These are phyloP conservation scores for Hymenoscyphus fraxineus DNA, from an alignment of 2,329 filamentous ascomycete species.

Conservation along the genomic window DNA sequence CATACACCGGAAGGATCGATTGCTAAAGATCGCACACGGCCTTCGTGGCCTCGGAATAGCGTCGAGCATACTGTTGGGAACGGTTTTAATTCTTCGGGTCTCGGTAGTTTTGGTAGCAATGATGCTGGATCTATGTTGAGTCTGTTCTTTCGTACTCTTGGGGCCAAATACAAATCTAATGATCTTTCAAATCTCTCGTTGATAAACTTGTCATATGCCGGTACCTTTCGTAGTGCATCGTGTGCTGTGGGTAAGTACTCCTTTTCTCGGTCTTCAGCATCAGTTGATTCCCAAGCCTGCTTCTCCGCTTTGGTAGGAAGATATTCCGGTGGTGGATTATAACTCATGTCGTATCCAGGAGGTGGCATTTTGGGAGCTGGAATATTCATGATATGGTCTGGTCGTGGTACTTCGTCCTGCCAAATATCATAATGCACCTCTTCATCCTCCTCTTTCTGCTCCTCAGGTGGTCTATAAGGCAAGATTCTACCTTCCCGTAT, in stretches of 20 bases:
- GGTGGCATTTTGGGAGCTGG: slow-evolving; percentile 90
- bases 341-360: slow-evolving; percentile 91
- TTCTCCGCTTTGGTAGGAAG: slow-evolving; percentile 81
- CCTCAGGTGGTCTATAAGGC: slow-evolving; percentile 76
- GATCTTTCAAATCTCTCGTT: slow-evolving; percentile 97
- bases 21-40: slow-evolving; percentile 77
- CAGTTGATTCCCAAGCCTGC: slow-evolving; percentile 77
- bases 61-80: slow-evolving; percentile 90
- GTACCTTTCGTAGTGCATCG: slow-evolving; percentile 82
- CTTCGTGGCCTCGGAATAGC: slow-evolving; percentile 82
- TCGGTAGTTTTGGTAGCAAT: slow-evolving; percentile 85
- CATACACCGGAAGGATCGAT: slow-evolving; percentile 83
- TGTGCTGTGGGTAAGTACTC: slow-evolving; percentile 83
- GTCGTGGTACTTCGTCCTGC: slow-evolving; percentile 82
- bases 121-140: slow-evolving; percentile 96
- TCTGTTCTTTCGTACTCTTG: slow-evolving; percentile 85
- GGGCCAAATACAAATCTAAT: slow-evolving; percentile 91
- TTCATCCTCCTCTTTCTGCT: slow-evolving; percentile 67
- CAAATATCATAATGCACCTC: slow-evolving; percentile 79
- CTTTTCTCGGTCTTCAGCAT: slow-evolving; percentile 86
- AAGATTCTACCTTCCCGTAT: slow-evolving; percentile 92
- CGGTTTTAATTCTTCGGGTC: slow-evolving; percentile 87
- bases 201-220: slow-evolving; percentile 83
- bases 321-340: slow-evolving; percentile 94
- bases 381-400: slow-evolving; percentile 89